Percentiles rank a stretch among this genome's conserved stretches.
Evolutionary conservation across 768 basidiomycete genomes (phyloP).

Genomic region (Tephrocybe sp.): DNA sequence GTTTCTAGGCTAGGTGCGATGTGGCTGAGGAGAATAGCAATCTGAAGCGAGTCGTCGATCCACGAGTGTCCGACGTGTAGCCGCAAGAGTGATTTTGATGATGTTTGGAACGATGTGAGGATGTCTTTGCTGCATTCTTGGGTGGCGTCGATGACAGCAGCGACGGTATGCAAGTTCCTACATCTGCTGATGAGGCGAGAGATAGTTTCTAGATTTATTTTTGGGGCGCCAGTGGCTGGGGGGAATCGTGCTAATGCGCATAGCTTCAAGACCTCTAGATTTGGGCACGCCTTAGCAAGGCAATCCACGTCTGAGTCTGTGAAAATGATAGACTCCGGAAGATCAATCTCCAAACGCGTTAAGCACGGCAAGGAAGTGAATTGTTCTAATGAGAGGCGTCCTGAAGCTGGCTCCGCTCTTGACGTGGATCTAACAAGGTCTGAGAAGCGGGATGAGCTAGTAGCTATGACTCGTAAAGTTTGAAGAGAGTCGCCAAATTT

Average conservation of each 20-base stretch:
- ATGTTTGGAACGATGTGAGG: constrained; percentile 43
- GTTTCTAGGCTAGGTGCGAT: constrained; percentile 68
- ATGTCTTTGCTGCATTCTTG: constrained; percentile 41
- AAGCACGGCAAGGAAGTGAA: constrained; percentile 53
- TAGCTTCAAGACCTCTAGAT: constrained; percentile 63
- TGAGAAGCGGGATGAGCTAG: constrained; percentile 71
- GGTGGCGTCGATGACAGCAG: constrained; percentile 63
- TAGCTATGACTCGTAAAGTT: constrained; percentile 60
- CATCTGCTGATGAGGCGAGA: constrained; percentile 57
- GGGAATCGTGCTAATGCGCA: constrained; percentile 71
- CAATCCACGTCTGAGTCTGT: constrained; percentile 55
- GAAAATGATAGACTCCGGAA: constrained; percentile 74
- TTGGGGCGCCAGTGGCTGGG: constrained; percentile 45
- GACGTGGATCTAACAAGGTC: constrained; percentile 79
- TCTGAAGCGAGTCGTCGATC: constrained; percentile 64
- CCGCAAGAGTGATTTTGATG: constrained; percentile 66
- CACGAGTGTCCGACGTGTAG: constrained; percentile 77
- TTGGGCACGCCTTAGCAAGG: constrained; percentile 61
- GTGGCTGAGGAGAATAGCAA: constrained; percentile 73
- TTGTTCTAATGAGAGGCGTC: constrained; percentile 59
- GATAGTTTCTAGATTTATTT: constrained; percentile 62
- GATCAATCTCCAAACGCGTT: constrained; percentile 68
- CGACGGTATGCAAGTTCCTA: constrained; percentile 60
- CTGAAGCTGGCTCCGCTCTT: constrained; percentile 57
- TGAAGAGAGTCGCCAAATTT: constrained; percentile 58